These are phyloP conservation scores for Nectriaceae sp. DNA, from an alignment of 2,329 filamentous ascomycete genomes.

Conservation along the genomic window DNA sequence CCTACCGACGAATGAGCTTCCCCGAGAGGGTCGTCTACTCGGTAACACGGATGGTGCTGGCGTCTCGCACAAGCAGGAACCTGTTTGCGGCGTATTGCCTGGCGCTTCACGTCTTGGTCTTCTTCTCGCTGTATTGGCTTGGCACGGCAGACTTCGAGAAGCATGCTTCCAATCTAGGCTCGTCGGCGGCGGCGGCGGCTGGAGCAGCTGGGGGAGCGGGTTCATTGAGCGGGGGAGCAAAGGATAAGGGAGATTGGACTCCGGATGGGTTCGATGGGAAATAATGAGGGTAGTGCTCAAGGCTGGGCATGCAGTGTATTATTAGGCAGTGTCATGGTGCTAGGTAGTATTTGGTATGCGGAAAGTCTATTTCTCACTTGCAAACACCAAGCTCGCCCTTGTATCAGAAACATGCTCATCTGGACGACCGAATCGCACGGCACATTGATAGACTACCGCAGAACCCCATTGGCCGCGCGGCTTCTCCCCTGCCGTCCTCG, in stretches of 20 bases:
- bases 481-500: background rate
- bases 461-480: background rate
- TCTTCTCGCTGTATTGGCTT: constrained; percentile 84
- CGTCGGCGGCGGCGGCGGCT: constrained; percentile 46
- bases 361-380: too few species aligned
- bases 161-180: constrained; percentile 59
- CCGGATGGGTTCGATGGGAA: constrained; percentile 59
- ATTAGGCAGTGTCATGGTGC: too few species aligned
- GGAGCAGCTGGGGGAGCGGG: constrained; percentile 43
- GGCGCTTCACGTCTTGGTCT: constrained; percentile 83
- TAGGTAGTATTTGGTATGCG: too few species aligned
- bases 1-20: constrained; percentile 89
- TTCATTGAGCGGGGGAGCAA: constrained; percentile 29
- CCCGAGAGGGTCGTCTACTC: constrained; percentile 90
- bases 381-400: too few species aligned
- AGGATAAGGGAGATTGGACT: constrained; percentile 60
- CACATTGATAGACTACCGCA: too few species aligned
- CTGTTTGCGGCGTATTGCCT: constrained; percentile 92
- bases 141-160: constrained; percentile 67
- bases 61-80: constrained; percentile 87
- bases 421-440: too few species aligned
- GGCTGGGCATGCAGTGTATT: background rate
- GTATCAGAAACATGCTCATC: too few species aligned
- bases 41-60: constrained; percentile 85
- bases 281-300: constrained; percentile 15